Percentiles rank a stretch among this genome's conserved stretches.
Evolutionary conservation across 2,329 filamentous ascomycete species (phyloP).

Genomic region (Tetracladium maxilliforme): DNA sequence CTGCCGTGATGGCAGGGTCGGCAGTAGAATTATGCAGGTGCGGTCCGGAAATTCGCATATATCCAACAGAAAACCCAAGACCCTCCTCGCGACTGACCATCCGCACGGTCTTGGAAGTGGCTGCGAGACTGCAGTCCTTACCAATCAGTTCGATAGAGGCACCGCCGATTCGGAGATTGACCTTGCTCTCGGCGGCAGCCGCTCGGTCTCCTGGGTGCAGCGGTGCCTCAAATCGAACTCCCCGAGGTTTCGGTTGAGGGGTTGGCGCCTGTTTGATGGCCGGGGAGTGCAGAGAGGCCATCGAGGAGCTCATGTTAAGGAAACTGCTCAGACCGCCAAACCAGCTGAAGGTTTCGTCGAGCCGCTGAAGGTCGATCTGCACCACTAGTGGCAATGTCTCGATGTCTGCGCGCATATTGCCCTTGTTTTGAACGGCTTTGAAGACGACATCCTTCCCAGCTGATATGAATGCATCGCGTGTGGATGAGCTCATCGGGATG

Average conservation of each 20-base stretch:
- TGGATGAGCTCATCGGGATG: conserved; percentile 41
- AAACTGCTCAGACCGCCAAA: conserved; percentile 89
- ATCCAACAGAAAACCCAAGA: conserved; percentile 59
- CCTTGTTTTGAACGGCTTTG: conserved; percentile 29
- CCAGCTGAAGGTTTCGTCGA: conserved; percentile 79
- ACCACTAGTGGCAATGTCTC: conserved; percentile 66
- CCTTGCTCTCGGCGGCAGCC: conserved; percentile 32
- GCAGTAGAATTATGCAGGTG: conserved; percentile 35
- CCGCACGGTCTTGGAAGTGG: conserved; percentile 74
- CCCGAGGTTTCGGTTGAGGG: conserved; percentile 28
- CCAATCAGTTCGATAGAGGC: conserved; percentile 64
- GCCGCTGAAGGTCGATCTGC: conserved; percentile 59
- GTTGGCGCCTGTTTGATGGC: conserved; percentile 16
- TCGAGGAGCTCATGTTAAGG: conserved; percentile 73
- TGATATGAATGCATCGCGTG: conserved; percentile 40
- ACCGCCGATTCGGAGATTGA: conserved; percentile 65
- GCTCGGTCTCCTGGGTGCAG: conserved; percentile 12
- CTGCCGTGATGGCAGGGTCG: conserved; percentile 45
- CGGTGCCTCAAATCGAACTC: conserved; percentile 43
- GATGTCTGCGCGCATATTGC: conserved; percentile 41
- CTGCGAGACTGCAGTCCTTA: conserved; percentile 55
- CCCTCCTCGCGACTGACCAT: conserved; percentile 60
- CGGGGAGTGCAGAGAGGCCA: conserved; percentile 55
- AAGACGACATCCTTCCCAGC: conserved; percentile 42
- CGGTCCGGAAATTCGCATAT: conserved; percentile 62